Evolutionary conservation across 1,284 basidiomycete species (phyloP).

Genomic region (Cryptococcus floricola): DNA sequence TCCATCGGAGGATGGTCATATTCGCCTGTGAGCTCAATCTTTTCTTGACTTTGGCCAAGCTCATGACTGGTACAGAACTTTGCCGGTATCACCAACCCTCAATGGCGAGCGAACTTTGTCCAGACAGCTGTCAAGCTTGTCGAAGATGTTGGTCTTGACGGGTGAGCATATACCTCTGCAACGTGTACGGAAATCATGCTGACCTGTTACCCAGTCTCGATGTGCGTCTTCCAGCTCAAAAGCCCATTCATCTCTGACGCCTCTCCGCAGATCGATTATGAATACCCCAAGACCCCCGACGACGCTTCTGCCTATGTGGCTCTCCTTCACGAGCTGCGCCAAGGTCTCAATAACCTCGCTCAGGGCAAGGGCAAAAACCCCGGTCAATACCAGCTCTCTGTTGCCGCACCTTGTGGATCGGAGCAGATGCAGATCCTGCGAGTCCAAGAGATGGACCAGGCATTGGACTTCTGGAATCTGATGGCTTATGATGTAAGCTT

Average conservation of each 20-base stretch:
- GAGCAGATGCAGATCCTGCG: conserved; percentile 64
- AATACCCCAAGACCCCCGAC: conserved; percentile 52
- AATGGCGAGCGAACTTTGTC: conserved; percentile 66
- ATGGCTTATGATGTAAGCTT: conserved; percentile 59
- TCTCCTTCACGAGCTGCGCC: conserved; percentile 51
- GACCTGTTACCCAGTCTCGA: conserved; percentile 52
- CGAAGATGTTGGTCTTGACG: conserved; percentile 84
- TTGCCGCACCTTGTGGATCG: conserved; percentile 80
- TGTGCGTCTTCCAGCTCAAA: conserved; percentile 53
- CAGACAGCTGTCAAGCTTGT: conserved; percentile 65
- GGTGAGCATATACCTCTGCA: conserved; percentile 52
- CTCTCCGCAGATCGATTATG: conserved; percentile 48
- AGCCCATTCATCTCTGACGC: background rate
- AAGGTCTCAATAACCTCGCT: conserved; percentile 48
- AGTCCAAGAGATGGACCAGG: conserved; percentile 67
- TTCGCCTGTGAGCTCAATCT: conserved; percentile 55
- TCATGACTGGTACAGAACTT: conserved; percentile 38
- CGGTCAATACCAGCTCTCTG: conserved; percentile 50
- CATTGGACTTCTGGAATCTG: conserved; percentile 80
- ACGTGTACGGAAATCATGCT: background rate
- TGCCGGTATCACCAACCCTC: conserved; percentile 56
- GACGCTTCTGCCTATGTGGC: conserved; percentile 53
- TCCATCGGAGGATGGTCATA: conserved; percentile 86
- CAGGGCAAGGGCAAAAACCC: conserved; percentile 29
- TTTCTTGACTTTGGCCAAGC: background rate